Evolutionary conservation across 345 rosid species (phyloP).

Genomic region (Hibiscus mutabilis): DNA sequence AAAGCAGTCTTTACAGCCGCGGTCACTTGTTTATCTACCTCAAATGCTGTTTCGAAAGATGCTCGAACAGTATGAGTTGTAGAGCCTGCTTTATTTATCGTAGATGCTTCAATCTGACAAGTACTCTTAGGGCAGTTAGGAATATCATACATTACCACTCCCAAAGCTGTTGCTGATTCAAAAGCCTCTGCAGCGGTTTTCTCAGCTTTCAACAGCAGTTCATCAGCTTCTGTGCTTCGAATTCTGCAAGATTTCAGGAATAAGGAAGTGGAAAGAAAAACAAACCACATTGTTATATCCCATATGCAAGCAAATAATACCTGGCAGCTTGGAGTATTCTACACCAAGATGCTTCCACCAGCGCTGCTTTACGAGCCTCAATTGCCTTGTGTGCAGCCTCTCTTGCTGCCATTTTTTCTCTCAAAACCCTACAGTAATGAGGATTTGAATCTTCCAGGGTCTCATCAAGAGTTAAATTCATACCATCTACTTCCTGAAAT

Average conservation of each 20-base stretch:
- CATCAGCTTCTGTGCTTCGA: conserved; percentile 67
- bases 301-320: conserved; percentile 24
- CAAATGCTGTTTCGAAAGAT: conserved; percentile 86
- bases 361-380: conserved; percentile 85
- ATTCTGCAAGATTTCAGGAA: conserved; percentile 41
- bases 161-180: conserved; percentile 79
- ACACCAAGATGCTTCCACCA: conserved; percentile 96
- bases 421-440: conserved; percentile 72
- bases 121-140: conserved; percentile 57
- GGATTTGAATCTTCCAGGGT: conserved; percentile 84
- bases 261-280: conserved; percentile 1
- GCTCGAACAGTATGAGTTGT: conserved; percentile 70
- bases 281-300: not conserved
- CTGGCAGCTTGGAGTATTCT: conserved; percentile 82
- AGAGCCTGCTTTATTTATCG: conserved; percentile 40
- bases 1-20: conserved; percentile 83
- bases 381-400: conserved; percentile 82
- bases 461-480: conserved; percentile 88
- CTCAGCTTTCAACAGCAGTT: conserved; percentile 52
- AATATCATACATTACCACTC: conserved; percentile 77
- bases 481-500: conserved; percentile 77
- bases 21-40: conserved; percentile 91
- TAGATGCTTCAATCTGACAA: conserved; percentile 45
- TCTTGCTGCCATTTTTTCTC: conserved; percentile 88
- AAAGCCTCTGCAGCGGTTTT: conserved; percentile 72